Conservation (phyloP, 2,329 filamentous ascomycete species). For the Aureobasidium sp. region DNA sequence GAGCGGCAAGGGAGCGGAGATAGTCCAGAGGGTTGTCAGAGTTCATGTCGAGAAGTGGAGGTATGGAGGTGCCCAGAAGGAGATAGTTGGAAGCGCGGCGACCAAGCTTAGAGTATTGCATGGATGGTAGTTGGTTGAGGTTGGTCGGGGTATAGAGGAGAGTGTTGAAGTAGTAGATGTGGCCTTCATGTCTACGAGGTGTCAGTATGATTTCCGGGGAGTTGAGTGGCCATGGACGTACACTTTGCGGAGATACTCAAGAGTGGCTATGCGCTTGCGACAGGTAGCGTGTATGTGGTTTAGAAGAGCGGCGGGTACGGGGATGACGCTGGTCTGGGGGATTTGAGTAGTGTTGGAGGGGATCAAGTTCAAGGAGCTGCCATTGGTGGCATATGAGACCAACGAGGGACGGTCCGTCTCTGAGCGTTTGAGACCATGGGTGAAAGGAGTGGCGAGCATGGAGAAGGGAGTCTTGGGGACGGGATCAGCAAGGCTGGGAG, state of each 20-base stretch:
- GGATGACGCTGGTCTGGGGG: slow-evolving; percentile 32
- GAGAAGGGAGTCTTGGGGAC: slow-evolving; percentile 14
- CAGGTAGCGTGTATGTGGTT: slow-evolving; percentile 75
- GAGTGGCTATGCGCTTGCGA: slow-evolving; percentile 85
- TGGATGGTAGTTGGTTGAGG: slow-evolving; percentile 74
- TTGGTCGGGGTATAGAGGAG: slow-evolving; percentile 82
- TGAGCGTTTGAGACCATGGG: slow-evolving; percentile 13
- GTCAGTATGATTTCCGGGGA: neutral
- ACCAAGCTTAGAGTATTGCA: slow-evolving; percentile 74
- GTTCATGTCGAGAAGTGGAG: slow-evolving; percentile 82
- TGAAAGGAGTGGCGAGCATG: slow-evolving; percentile 13
- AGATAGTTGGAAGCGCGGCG: slow-evolving; percentile 91
- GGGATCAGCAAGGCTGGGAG: slow-evolving; percentile 1
- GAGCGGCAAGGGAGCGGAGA: slow-evolving; percentile 74
- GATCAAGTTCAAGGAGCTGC: neutral
- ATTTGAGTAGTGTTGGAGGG: neutral
- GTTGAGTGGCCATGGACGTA: slow-evolving; percentile 42
- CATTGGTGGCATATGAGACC: neutral
- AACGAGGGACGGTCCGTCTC: slow-evolving; percentile 12
- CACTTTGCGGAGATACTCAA: slow-evolving; percentile 91
- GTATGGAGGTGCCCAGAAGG: slow-evolving; percentile 83
- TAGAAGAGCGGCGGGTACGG: slow-evolving; percentile 53
- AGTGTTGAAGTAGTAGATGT: slow-evolving; percentile 97
- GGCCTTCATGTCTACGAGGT: slow-evolving; percentile 71
- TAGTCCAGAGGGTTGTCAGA: slow-evolving; percentile 75